phyloP scores from a whole-genome alignment of 768 basidiomycete genomes.

The Udeniomyces megalosporus region DNA sequence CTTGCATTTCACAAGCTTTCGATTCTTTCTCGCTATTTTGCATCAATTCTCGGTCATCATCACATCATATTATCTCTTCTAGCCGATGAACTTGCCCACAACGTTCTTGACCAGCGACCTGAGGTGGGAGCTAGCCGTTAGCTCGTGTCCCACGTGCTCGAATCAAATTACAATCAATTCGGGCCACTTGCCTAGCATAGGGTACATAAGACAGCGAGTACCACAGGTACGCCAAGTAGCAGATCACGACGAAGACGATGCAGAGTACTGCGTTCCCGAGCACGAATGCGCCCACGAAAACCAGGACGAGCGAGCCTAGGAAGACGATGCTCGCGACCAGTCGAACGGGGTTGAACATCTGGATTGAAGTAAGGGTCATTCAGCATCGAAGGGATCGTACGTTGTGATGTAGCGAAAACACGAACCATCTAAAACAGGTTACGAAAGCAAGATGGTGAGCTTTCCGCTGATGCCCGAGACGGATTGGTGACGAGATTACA shows the following conservation, averaged over 20 bases:
- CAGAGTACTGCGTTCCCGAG: slow-evolving; percentile 20
- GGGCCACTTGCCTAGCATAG: slow-evolving; percentile 46
- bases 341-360: slow-evolving; percentile 95
- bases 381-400: background rate
- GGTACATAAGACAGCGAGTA: slow-evolving; percentile 54
- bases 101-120: slow-evolving; percentile 6
- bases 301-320: slow-evolving; percentile 58
- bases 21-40: too few relatives aligned
- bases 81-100: slow-evolving; percentile 2
- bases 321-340: slow-evolving; percentile 10
- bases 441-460: background rate
- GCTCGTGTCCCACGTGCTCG: background rate
- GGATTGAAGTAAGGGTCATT: background rate
- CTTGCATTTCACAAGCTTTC: too few relatives aligned
- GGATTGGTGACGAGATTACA: slow-evolving; percentile 17
- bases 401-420: background rate
- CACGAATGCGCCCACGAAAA: slow-evolving; percentile 75
- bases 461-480: background rate
- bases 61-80: too few relatives aligned
- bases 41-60: too few relatives aligned
- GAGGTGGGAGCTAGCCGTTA: background rate
- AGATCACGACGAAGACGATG: slow-evolving; percentile 59
- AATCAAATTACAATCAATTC: too few relatives aligned
- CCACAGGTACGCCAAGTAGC: slow-evolving; percentile 75
- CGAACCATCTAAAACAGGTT: too few relatives aligned